Evolutionary conservation across 1,284 basidiomycete species (phyloP).

Genomic region (Rhodotorula sp.): DNA sequence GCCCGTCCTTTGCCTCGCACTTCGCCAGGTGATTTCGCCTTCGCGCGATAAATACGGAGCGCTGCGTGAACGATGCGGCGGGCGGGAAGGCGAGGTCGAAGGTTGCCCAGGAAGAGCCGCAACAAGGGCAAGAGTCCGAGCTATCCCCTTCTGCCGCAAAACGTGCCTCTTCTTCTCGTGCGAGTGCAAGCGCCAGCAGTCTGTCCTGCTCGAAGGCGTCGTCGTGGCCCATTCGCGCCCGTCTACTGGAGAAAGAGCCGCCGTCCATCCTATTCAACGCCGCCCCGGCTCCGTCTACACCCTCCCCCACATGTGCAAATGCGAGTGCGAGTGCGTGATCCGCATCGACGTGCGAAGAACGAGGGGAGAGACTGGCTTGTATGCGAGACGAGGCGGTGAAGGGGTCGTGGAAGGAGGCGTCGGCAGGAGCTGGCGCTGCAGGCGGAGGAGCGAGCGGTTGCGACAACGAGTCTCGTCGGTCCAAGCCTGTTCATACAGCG

Average conservation of each 20-base stretch:
- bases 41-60: neutral
- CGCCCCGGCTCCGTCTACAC: too few species aligned
- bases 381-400: neutral
- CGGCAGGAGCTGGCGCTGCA: neutral
- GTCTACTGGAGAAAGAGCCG: too few species aligned
- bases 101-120: slow-evolving; percentile 17
- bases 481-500: slow-evolving; percentile 7
- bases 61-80: too few species aligned
- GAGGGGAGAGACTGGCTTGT: neutral
- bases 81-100: neutral
- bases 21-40: neutral
- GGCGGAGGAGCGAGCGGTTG: neutral
- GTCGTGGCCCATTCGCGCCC: neutral
- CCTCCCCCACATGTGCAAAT: neutral
- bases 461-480: slow-evolving; percentile 9
- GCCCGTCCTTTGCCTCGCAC: neutral
- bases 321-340: neutral
- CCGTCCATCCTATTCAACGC: neutral
- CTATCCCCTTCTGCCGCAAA: neutral
- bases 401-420: neutral
- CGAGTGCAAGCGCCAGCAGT: neutral
- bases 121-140: slow-evolving; percentile 10
- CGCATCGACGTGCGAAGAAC: neutral
- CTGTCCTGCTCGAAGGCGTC: neutral
- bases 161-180: neutral